Percentiles rank a stretch among this genome's conserved stretches.
Conservation (phyloP, 2,329 filamentous ascomycete genomes). For the Lecanicillium sp. region DNA sequence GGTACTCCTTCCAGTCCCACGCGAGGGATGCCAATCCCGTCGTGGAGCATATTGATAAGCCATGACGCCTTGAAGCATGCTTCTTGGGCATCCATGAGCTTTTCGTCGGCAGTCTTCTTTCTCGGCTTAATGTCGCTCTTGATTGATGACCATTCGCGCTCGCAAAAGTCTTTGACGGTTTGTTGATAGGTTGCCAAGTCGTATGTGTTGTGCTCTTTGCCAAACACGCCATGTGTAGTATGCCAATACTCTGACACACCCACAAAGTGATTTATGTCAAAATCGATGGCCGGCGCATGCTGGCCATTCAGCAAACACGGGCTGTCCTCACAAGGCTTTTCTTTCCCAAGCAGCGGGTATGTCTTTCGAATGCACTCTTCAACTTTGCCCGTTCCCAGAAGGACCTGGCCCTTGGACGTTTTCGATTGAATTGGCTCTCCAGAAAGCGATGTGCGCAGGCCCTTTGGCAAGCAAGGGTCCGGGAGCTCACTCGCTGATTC, state of each 20-base stretch:
- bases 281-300: conserved; percentile 92
- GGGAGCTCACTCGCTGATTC: conserved; percentile 59
- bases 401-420: conserved; percentile 33
- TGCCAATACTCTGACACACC: conserved; percentile 99
- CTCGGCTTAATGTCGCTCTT: conserved; percentile 53
- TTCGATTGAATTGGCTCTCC: conserved; percentile 44
- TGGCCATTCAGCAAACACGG: conserved; percentile 88
- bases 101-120: conserved; percentile 68
- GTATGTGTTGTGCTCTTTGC: conserved; percentile 71
- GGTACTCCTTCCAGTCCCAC: conserved; percentile 63
- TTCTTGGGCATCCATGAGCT: conserved; percentile 70
- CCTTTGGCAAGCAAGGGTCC: conserved; percentile 82
- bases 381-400: conserved; percentile 82
- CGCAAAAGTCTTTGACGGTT: conserved; percentile 78
- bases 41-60: conserved; percentile 93
- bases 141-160: conserved; percentile 72
- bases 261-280: conserved; percentile 94
- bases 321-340: conserved; percentile 70
- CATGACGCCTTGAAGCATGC: conserved; percentile 98
- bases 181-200: conserved; percentile 85
- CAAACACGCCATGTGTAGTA: conserved; percentile 91
- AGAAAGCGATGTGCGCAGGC: conserved; percentile 64
- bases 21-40: conserved; percentile 88
- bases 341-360: conserved; percentile 81
- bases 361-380: conserved; percentile 75